Evolutionary conservation across 257 asterid species (phyloP), one percentile per base, ranked within the genome.

Genomic region (Solanum phureja): DNA sequence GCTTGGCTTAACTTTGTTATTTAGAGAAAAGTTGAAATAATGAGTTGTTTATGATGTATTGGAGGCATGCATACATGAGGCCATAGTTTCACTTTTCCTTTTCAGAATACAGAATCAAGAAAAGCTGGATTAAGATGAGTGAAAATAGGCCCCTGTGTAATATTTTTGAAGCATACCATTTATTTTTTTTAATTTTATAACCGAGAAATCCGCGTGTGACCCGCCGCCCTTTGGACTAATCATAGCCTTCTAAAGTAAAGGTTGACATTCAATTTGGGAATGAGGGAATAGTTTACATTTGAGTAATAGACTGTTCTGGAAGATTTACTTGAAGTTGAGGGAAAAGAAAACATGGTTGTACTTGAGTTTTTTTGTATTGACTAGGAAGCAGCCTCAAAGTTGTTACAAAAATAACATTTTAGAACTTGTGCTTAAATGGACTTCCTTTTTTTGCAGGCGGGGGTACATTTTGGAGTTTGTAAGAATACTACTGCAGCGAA

Each of bases 401-500:
- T 76, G 34, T 38, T 38, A 23, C 19, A 21, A 37, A 37, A 76
- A 38, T 38, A 23, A 3, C 34, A 33, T 44, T 75, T 84, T 71
- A 33, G 33, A 56, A 58, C 83, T 62, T 49, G 73, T 85, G 18
- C 42, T 56, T 83, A 40, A 23, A 58, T 62, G 87, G 87, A 82
- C 79, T 88, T 49, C 1, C 5, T 42, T 18, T 35, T 83, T 40
- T 83, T 88, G 89, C 98, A 97, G 99, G 98, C 93, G 24, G 98
- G 98, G 87, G 95, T 94, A 24, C 91, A 93, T 72, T 94, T 90
- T 64, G 98, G 99, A 87, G 94, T 93, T 42, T 97, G 99, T 95
- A 95, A 92, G 92, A 71, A 94, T 38, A 69, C 90, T 88, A 83
- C 93, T 24, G 84, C 91, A 14, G 86, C 93, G 11, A 97, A 89